Evolutionary conservation across 331 rosid genomes (phyloP).

Genomic region (Rosa hybrid): DNA sequence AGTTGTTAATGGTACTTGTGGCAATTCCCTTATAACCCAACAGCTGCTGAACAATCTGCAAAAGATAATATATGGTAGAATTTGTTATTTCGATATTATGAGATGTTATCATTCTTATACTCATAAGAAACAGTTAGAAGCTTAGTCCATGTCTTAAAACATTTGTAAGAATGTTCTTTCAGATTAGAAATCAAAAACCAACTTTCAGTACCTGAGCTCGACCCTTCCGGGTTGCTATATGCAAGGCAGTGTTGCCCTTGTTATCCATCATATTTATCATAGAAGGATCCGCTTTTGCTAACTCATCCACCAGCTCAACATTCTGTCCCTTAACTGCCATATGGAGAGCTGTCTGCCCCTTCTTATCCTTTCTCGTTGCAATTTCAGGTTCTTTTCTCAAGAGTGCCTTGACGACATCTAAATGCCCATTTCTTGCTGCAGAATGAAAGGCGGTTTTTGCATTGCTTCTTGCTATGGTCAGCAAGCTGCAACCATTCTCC

Average conservation of each 20-base stretch:
- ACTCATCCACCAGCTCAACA: constrained; percentile 58
- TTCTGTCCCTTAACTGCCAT: constrained; percentile 86
- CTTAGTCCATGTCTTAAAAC: neutral
- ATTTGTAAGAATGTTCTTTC: neutral
- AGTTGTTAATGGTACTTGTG: constrained; percentile 46
- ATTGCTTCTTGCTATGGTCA: constrained; percentile 62
- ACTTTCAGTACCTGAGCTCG: constrained; percentile 52
- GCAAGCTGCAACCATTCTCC: constrained; percentile 45
- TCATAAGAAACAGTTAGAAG: neutral
- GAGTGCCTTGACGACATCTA: constrained; percentile 60
- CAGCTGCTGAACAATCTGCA: constrained; percentile 61
- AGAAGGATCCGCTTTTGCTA: constrained; percentile 47
- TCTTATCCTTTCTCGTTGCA: constrained; percentile 56
- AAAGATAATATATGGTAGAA: neutral
- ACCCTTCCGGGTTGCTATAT: constrained; percentile 67
- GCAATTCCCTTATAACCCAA: constrained; percentile 46
- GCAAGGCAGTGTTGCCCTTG: constrained; percentile 75
- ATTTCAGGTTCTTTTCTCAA: constrained; percentile 56
- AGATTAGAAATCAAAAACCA: neutral
- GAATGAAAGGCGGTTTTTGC: constrained; percentile 83
- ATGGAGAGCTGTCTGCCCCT: constrained; percentile 84
- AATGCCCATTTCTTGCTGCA: constrained; percentile 74
- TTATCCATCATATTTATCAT: constrained; percentile 55
- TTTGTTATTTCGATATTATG: neutral
- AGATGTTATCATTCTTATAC: neutral